Base-by-base conservation (phyloP, 2,329 filamentous ascomycete species). In the Aspergillus hortae region DNA sequence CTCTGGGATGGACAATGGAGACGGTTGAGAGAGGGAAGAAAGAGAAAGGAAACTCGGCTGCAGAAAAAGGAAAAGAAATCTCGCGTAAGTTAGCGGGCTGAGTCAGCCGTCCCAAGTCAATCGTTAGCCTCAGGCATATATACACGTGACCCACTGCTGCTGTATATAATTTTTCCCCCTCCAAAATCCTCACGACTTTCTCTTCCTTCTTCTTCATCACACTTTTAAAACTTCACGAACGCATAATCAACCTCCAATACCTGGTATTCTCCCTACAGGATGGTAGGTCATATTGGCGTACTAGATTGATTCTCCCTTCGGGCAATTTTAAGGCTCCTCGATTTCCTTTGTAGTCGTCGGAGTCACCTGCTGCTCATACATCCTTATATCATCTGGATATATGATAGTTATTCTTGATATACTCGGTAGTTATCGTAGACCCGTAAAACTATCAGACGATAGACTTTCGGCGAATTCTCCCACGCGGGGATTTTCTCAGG, bases 241-340 rank as follows among this genome's bases (percentile, higher is more conserved):
- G 73, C 73, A 74, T 75, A 75, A 75, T 75, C 73, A 75, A 75
- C 73, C 73, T 74, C 71, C 73, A 74, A 64, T 68, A 64, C 67
- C 66, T 68, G 53, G 48, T 49, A 50, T 56, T 49, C 49, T 53
- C 45, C 42, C 62, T 59, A 74, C 71, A 71, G 71, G 68, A 69
- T 75, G 71, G 72, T 62, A 67, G 73, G 73, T 75, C 73, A 75
- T 75, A 75, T 75, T 75, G 71, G 72, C 73, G 73, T 70, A 74
- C 73, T 63, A 74, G 72, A 75, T 58, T 61, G 62, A 73, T 42
- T 17, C 23, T 12, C 23, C n/a, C n/a, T 47, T 48, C 49, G 62
- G 63, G 56, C 61, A 61, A 48, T 54, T 63, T 23, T 61, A 69
- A 59, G 64, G 57, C 67, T 70, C 53, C 60, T 61, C 54, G 54